Evolutionary conservation across 2,329 filamentous ascomycete species (phyloP), one percentile per base, ranked within the genome.

Genomic region (Epichloe bromicola): DNA sequence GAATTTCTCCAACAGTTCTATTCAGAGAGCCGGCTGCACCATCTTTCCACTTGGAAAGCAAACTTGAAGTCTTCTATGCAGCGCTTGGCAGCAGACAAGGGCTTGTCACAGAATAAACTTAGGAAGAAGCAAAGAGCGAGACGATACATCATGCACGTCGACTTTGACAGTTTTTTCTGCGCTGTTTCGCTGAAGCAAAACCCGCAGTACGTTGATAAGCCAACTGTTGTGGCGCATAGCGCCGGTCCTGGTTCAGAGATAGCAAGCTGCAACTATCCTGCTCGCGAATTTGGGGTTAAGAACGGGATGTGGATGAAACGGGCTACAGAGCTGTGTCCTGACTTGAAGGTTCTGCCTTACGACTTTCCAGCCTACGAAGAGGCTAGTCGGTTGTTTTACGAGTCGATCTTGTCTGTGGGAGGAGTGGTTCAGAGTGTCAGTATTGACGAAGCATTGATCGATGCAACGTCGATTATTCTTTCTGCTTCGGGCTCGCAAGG

Each of bases 291-390:
- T 59, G 91, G 91, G 1, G 76, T 98, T 50, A 95, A 90, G 63
- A 98, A 98, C 59, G 94, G 94, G 38, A 98, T 97, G 93, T 98
- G 94, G 93, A 97, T 98, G 91, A 94, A 91, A 64, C 76, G 78
- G 36, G 93, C 93, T 0, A 74, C 85, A 53, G 84, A 93, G 57
- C 66, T 93, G 17, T 98, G 89, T 61, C 84, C 91, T 0, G 80
- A 88, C 20, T 72, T 98, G 17, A 89, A 94, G 58, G 83, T 97
- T 2, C 64, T 98, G n/a, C 87, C 90, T 0, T 98, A 98, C 60
- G 90, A 98, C 61, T 98, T 97, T 62, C 84, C 86, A 2, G 91
- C 83, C 0, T 98, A 98, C 58, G 93, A 98, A 70, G 85, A 90
- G 53, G 88, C 90, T 1, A 98, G 93, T 61, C 78, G 80, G 51